Percentiles rank a stretch among this genome's conserved stretches.
phyloP scores from a whole-genome alignment of 768 basidiomycete species.

The Tricholoma terreum region DNA sequence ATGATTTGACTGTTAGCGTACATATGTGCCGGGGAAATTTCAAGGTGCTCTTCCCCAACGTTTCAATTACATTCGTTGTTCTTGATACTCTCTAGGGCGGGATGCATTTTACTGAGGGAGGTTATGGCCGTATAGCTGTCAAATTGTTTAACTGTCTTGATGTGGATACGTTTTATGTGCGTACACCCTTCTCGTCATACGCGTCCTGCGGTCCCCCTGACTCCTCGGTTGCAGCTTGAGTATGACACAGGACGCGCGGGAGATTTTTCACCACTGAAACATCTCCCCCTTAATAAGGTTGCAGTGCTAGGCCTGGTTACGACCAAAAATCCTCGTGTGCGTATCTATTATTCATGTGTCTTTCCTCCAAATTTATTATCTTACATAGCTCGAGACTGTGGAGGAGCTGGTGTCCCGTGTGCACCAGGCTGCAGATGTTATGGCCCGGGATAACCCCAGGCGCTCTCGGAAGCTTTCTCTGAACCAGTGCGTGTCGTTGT shows the following conservation, averaged over 20 bases:
- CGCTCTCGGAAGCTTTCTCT: conserved; percentile 31
- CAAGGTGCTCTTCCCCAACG: conserved; percentile 31
- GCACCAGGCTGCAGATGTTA: not conserved
- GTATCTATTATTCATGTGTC: not conserved
- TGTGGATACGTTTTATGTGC: conserved; percentile 53
- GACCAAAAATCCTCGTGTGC: conserved; percentile 44
- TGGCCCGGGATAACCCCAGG: not conserved
- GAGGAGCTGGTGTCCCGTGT: not conserved
- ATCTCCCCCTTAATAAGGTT: conserved; percentile 46
- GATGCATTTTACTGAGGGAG: conserved; percentile 57
- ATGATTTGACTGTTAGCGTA: conserved; percentile 51
- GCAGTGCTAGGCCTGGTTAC: conserved; percentile 50
- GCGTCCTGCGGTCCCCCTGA: conserved; percentile 1
- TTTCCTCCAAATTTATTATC: not conserved
- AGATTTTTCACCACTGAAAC: conserved; percentile 52
- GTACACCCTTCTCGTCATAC: conserved; percentile 9
- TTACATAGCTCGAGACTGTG: conserved; percentile 41
- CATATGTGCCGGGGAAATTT: conserved; percentile 62
- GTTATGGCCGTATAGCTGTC: conserved; percentile 51
- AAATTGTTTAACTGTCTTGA: conserved; percentile 59
- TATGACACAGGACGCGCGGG: conserved; percentile 66
- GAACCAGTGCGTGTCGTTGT: conserved; percentile 41
- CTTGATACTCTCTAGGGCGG: conserved; percentile 27
- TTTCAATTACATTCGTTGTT: not conserved
- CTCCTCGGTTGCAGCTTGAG: conserved; percentile 43